A percentile compares a stretch with the other conserved stretches of the same genome.
These are phyloP conservation scores for Colletotrichum sp. DNA, from an alignment of 2,329 filamentous ascomycete species.

Conservation along the genomic window DNA sequence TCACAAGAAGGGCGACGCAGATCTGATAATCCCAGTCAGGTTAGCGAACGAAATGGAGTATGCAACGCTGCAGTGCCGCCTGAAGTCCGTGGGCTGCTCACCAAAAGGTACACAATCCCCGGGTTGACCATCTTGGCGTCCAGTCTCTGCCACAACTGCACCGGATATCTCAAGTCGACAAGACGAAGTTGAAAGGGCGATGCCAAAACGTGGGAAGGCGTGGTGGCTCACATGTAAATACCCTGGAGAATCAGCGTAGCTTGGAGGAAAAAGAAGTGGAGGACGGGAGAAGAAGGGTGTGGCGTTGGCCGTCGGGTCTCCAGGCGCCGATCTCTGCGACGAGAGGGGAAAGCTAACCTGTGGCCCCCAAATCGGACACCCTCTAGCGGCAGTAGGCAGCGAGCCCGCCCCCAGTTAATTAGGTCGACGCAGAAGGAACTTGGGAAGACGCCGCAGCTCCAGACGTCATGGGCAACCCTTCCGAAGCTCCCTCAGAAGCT, in stretches of 20 bases:
- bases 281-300: slow-evolving; percentile 5
- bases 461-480: slow-evolving; percentile 12
- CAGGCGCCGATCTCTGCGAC: slow-evolving; percentile 9
- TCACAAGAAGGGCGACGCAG: slow-evolving; percentile 32
- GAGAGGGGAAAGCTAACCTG: neutral
- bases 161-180: neutral
- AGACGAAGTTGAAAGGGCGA: neutral
- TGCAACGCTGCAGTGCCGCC: neutral
- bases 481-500: slow-evolving; percentile 1
- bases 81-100: slow-evolving; percentile 17
- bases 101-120: slow-evolving; percentile 34
- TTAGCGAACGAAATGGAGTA: neutral
- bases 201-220: neutral
- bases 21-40: slow-evolving; percentile 24
- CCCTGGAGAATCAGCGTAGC: neutral
- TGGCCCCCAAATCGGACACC: neutral
- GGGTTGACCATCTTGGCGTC: slow-evolving; percentile 29
- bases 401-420: neutral
- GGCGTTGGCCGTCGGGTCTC: slow-evolving; percentile 3
- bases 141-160: neutral
- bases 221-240: neutral
- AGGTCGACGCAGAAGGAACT: neutral
- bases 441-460: neutral
- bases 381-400: neutral
- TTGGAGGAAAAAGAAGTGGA: neutral